Conservation (phyloP, 805 yeast species). For the Scheffersomyces amazonensis region DNA sequence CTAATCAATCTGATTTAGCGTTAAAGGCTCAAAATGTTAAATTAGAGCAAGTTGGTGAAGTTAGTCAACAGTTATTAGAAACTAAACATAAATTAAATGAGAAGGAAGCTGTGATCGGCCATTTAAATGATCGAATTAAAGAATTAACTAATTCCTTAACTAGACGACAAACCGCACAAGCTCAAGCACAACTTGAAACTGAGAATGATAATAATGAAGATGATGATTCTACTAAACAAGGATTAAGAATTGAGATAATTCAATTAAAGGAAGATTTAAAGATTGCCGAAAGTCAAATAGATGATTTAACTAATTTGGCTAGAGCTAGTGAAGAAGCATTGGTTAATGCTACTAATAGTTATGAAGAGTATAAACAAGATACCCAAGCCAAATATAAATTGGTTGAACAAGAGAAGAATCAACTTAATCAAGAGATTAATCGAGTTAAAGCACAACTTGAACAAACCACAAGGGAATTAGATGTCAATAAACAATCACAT, state of each 20-base stretch:
- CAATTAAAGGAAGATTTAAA: conserved; percentile 53
- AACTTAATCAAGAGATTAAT: conserved; percentile 15
- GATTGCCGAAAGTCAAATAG: conserved; percentile 53
- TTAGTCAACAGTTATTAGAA: conserved; percentile 43
- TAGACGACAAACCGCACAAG: conserved; percentile 15
- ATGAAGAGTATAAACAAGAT: conserved; percentile 37
- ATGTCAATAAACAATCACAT: conserved; percentile 16
- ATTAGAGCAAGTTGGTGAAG: conserved; percentile 53
- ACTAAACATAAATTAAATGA: conserved; percentile 40
- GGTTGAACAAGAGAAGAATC: conserved; percentile 22
- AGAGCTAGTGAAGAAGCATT: conserved; percentile 66
- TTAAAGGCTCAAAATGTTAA: conserved; percentile 52
- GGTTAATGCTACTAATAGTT: conserved; percentile 49
- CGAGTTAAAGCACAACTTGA: conserved; percentile 18
- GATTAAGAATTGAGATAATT: conserved; percentile 32
- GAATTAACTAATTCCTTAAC: conserved; percentile 21
- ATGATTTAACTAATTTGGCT: conserved; percentile 63
- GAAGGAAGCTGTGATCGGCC: conserved; percentile 38
- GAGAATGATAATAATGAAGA: conserved; percentile 14
- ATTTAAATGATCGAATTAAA: conserved; percentile 34
- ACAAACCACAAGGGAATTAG: conserved; percentile 18
- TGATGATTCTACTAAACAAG: background rate
- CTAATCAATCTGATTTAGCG: conserved; percentile 56
- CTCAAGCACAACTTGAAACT: too few relatives aligned
- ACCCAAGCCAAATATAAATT: conserved; percentile 17